Conservation (phyloP, 78 protist genomes). For the Tieghemostelium lacteum region DNA sequence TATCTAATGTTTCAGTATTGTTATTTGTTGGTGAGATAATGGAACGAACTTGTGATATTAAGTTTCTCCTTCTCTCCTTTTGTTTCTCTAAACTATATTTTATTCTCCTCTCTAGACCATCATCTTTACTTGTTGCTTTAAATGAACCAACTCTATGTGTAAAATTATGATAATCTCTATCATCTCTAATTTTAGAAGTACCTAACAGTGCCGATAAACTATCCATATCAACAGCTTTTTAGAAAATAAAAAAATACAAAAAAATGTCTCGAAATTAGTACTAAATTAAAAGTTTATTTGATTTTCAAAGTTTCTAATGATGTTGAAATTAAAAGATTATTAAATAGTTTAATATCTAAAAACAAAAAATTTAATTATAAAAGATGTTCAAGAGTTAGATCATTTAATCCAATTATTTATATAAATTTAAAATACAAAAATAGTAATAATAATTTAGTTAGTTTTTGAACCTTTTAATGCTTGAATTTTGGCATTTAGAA, state of each 20-base stretch:
- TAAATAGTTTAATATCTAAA: too few relatives aligned
- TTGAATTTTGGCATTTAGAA: constrained; percentile 31
- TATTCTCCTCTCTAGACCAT: constrained; percentile 32
- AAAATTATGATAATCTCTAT: constrained; percentile 2
- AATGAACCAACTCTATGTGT: not conserved
- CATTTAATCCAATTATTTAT: too few relatives aligned
- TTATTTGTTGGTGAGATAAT: constrained; percentile 1
- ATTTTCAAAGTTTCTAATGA: too few relatives aligned
- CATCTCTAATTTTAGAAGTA: not conserved
- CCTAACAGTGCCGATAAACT: constrained; percentile 5
- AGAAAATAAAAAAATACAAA: too few relatives aligned
- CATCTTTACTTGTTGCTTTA: not conserved
- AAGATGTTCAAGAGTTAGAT: too few relatives aligned
- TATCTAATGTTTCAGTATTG: not conserved
- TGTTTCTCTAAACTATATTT: constrained; percentile 51
- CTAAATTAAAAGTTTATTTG: too few relatives aligned
- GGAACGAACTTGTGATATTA: constrained; percentile 30
- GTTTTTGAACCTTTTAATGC: constrained; percentile 34
- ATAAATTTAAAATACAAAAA: too few relatives aligned
- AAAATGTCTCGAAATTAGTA: too few relatives aligned
- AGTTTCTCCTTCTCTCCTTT: constrained; percentile 43
- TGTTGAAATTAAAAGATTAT: too few relatives aligned
- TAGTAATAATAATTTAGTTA: too few relatives aligned
- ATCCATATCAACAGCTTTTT: too few relatives aligned
- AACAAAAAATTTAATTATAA: too few relatives aligned